phyloP scores from a whole-genome alignment of 2,329 filamentous ascomycete species.

The Zasmidium angulare region DNA sequence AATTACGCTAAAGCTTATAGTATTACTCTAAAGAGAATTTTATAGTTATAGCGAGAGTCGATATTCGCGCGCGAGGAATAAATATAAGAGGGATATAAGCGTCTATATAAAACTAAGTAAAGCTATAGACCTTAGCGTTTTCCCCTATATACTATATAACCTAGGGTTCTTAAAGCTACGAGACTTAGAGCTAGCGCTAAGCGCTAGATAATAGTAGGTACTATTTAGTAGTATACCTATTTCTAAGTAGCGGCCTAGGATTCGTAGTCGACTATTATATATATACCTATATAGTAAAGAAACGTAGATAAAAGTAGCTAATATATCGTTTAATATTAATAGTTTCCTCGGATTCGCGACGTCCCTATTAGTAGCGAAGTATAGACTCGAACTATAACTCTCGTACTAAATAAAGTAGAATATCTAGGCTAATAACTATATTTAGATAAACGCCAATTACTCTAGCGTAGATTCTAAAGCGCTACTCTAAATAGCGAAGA shows the following conservation, averaged over 20 bases:
- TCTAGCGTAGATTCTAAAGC: not conserved
- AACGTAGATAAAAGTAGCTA: not conserved
- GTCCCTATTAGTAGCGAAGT: not conserved
- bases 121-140: not conserved
- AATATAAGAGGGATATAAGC: not conserved
- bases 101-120: not conserved
- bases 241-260: not conserved
- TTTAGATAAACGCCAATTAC: not conserved
- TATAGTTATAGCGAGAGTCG: not conserved
- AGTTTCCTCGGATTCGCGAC: not conserved
- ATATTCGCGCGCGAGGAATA: not conserved
- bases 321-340: not conserved
- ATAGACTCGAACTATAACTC: not conserved
- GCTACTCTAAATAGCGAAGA: not conserved
- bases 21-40: too few relatives aligned
- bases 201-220: not conserved
- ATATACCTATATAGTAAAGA: not conserved
- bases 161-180: not conserved
- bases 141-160: not conserved
- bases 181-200: not conserved
- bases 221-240: not conserved
- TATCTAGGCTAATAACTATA: not conserved
- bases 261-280: not conserved
- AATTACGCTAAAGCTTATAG: too few relatives aligned
- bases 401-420: not conserved